Base-by-base conservation (phyloP, 1,139 yeast species). In the Saccharomyces uvarum region DNA sequence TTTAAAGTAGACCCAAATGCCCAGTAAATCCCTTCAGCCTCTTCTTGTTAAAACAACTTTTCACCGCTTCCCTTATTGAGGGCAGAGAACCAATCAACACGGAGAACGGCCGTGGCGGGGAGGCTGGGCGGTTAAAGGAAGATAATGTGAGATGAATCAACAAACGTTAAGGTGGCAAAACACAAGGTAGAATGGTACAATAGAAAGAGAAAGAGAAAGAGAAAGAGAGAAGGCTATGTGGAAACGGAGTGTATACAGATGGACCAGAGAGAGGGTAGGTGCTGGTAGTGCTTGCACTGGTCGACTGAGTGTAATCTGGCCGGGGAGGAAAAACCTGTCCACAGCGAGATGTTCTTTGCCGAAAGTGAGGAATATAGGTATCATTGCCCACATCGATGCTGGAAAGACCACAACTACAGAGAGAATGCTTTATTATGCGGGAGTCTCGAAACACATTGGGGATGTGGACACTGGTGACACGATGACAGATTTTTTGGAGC, bases 381-480 rank as follows among this genome's bases (percentile, higher is more conserved):
- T 93, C 59, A 88, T 96, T 16, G 99, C 99, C 4, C 99, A 93
- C 72, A 91, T 91, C 65, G 98, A 91, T 71, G 90, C 97, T 1
- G 98, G 98, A 47, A 91, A 91, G 71, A 91, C 98, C 32, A 91
- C 98, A 0, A 91, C 95, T 63, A 93, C 98, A 7, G 99, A 93
- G 69, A 75, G 99, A 53, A 87, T 93, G 91, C 80, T 93, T 21
- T 93, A 79, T 66, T 91, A 87, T 67, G 80, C 93, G 57, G 99
- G 99, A 0, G 78, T 84, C 57, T 93, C 88, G 0, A 77, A 77
- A 42, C 70, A 90, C 38, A 85, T 93, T 2, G 99, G 99, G 1
- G 86, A 93, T 65, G 99, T 93, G 5, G 99, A 93, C 64, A 88
- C 90, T 62, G 99, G 99, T 26, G 97, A 93, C 64, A 93, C 99